phyloP scores from a whole-genome alignment of 345 rosid species.

The Bruguiera gymnorhiza region DNA sequence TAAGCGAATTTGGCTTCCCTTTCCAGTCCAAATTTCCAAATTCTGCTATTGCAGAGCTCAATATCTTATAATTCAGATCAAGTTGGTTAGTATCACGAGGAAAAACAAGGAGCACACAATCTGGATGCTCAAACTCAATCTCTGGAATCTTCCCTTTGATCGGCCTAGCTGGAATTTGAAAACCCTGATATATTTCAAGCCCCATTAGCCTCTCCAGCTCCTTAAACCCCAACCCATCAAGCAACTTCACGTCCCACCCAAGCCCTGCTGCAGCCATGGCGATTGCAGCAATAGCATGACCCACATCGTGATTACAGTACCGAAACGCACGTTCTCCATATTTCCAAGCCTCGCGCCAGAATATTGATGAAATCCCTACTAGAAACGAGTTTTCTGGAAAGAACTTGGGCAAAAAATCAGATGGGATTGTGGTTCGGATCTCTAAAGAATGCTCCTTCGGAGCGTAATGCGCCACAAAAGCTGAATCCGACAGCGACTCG shows the following conservation, averaged over 20 bases:
- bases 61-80: constrained; percentile 41
- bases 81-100: constrained; percentile 44
- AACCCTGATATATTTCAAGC: constrained; percentile 38
- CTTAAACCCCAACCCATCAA: constrained; percentile 66
- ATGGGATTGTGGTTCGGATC: constrained; percentile 58
- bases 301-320: constrained; percentile 87
- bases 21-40: constrained; percentile 58
- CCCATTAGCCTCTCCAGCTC: constrained; percentile 63
- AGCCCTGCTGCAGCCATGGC: constrained; percentile 74
- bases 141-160: constrained; percentile 49
- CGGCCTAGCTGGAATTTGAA: constrained; percentile 38
- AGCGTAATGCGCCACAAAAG: constrained; percentile 78
- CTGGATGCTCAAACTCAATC: constrained; percentile 83
- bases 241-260: constrained; percentile 90
- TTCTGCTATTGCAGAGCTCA: constrained; percentile 36
- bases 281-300: constrained; percentile 76
- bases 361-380: constrained; percentile 64
- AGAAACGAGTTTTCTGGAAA: constrained; percentile 62
- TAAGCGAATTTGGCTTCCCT: constrained; percentile 64
- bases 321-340: constrained; percentile 85
- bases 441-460: constrained; percentile 78
- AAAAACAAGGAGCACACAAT: constrained; percentile 70
- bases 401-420: constrained; percentile 37
- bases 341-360: constrained; percentile 98
- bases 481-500: constrained; percentile 37